phyloP scores from a whole-genome alignment of 2,329 filamentous ascomycete species.

The Pestalotiopsis sp. region DNA sequence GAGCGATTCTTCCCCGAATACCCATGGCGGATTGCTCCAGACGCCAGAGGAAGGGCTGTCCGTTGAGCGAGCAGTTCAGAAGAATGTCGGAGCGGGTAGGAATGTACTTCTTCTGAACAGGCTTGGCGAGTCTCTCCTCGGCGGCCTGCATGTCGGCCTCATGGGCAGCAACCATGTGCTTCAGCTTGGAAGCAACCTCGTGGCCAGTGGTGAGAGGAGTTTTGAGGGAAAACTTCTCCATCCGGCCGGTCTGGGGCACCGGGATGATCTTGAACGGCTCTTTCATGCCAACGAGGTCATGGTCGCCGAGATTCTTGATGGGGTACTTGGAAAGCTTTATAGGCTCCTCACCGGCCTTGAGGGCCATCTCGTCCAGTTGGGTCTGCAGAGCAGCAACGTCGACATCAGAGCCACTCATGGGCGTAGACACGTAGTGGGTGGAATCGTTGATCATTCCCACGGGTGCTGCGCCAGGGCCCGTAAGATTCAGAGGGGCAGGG shows the following conservation, averaged over 20 bases:
- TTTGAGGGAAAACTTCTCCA: slow-evolving; percentile 3
- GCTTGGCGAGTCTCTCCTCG: no score
- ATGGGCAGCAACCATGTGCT: background rate
- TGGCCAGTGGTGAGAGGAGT: slow-evolving; percentile 10
- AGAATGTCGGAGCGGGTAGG: no score
- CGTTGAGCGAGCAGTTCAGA: no score
- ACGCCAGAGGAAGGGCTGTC: no score
- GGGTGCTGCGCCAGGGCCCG: background rate
- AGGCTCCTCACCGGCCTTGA: background rate
- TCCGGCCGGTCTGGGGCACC: background rate
- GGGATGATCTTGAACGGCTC: background rate
- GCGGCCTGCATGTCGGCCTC: no score
- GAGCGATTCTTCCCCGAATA: background rate
- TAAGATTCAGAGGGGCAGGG: slow-evolving; percentile 3
- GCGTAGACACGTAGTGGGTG: background rate
- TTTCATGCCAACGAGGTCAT: background rate
- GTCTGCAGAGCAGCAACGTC: background rate
- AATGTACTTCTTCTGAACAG: no score
- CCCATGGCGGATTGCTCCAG: background rate
- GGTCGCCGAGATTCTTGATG: background rate
- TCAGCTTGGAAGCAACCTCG: background rate
- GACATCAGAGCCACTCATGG: background rate
- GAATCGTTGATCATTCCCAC: background rate
- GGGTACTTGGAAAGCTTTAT: background rate
- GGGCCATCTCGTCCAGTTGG: background rate